Percentiles rank a stretch among this genome's conserved stretches.
Evolutionary conservation across 1,284 basidiomycete species (phyloP).

Genomic region (Termitomyces sp.): DNA sequence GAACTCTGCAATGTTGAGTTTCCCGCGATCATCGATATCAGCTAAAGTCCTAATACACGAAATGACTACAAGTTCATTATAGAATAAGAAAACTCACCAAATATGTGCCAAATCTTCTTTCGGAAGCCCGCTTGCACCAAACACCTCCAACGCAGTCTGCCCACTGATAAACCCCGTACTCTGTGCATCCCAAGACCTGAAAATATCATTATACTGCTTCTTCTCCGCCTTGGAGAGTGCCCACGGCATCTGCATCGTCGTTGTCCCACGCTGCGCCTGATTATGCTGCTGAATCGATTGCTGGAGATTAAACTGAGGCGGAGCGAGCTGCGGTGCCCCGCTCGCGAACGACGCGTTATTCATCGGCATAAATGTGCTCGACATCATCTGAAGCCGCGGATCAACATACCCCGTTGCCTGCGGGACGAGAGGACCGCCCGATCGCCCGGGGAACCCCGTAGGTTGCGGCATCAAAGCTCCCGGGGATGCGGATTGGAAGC

Average conservation of each 20-base stretch:
- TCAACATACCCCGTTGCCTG: conserved; percentile 84
- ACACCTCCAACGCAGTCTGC: conserved; percentile 86
- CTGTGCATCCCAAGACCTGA: conserved; percentile 90
- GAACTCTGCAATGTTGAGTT: conserved; percentile 94
- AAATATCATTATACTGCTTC: conserved; percentile 96
- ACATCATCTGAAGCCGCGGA: conserved; percentile 82
- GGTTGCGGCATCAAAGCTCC: conserved; percentile 47
- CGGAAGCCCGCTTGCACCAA: conserved; percentile 88
- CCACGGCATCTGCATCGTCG: conserved; percentile 84
- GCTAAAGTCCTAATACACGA: conserved; percentile 68
- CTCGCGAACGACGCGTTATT: conserved; percentile 51
- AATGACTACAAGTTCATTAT: background rate
- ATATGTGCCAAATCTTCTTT: conserved; percentile 92
- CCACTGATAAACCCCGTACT: conserved; percentile 87
- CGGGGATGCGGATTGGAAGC: conserved; percentile 48
- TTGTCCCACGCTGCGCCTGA: conserved; percentile 65
- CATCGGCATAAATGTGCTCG: conserved; percentile 80
- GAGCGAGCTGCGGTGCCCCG: conserved; percentile 64
- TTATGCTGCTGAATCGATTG: conserved; percentile 80
- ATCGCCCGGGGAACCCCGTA: conserved; percentile 51
- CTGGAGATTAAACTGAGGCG: conserved; percentile 59
- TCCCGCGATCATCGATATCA: conserved; percentile 87
- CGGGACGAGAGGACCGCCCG: conserved; percentile 54
- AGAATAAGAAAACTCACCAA: conserved; percentile 56
- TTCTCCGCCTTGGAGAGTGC: conserved; percentile 86